Percentiles rank a stretch among this genome's conserved stretches.
Evolutionary conservation across 179 eudicot species (phyloP).

Genomic region (Spinacia oleracea): DNA sequence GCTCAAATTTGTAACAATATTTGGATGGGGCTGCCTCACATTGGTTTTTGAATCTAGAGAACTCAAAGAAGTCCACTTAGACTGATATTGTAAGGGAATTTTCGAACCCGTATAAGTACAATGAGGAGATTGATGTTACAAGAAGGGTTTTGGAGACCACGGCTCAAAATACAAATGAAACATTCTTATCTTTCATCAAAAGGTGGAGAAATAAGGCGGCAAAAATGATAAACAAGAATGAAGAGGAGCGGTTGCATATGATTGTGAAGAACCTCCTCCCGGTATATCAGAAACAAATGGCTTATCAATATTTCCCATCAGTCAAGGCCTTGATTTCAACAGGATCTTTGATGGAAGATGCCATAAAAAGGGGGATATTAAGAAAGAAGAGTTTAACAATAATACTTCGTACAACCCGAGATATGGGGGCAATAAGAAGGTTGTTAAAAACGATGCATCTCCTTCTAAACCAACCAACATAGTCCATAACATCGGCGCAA

Average conservation of each 20-base stretch:
- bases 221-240: neutral
- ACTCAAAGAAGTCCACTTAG: neutral
- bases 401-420: neutral
- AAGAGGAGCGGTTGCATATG: conserved; percentile 9
- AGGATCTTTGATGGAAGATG: conserved; percentile 2
- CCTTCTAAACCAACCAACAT: neutral
- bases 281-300: neutral
- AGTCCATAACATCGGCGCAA: neutral
- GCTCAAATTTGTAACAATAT: neutral
- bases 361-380: neutral
- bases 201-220: conserved; percentile 10
- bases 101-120: neutral
- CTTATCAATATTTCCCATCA: neutral
- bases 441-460: neutral
- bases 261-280: neutral
- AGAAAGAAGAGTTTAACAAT: too few species aligned
- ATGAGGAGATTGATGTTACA: too few species aligned
- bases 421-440: neutral
- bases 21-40: neutral
- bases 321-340: neutral
- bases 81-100: neutral
- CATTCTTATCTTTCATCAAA: conserved; percentile 13
- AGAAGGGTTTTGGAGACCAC: too few species aligned
- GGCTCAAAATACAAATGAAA: too few species aligned
- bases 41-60: too few species aligned